Evolutionary conservation across 2,329 filamentous ascomycete genomes (phyloP), one percentile per base, ranked within the genome.

Genomic region (Zopfia rhizophila): DNA sequence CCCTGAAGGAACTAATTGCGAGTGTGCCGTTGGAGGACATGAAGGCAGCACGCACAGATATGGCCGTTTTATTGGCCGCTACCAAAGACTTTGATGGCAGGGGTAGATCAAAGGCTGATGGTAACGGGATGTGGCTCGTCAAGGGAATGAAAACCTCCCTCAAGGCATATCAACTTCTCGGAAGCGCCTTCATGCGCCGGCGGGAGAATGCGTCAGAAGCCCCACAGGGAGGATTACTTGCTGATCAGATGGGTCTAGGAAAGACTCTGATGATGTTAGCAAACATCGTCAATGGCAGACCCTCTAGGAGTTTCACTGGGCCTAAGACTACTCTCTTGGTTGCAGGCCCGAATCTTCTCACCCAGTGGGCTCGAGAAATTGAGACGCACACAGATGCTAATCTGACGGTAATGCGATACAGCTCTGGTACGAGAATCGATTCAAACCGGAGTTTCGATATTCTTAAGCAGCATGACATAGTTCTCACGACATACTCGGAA

Each of bases 171-270:
- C 84, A 87, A 40, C 52, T 85, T 0, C 67, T 79, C 0, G 81
- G 77, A 0, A 73, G 70, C 0, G 70, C 75, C 0, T 86, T 82
- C 69, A 85, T 86, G 82, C 56, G 80, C 0, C 56, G 65, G 3
- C 72, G 79, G 3, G 84, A 87, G 57, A 67, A 73, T 3, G 67
- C 50, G 1, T 7, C 16, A 0, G 25, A 65, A 0, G 43, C 61
- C 22, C 81, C 75, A 0, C 58, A 37, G 11, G 76, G 76, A 3
- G 74, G 74, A 6, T 62, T 77, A 23, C 58, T 76, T 29, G 72
- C 72, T 0, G 73, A 76, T 45, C 64, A 72, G 32, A 75, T 75
- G 73, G 73, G 73, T 5, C 53, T 75, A 2, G 73, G 72, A 0
- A 75, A 74, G 48, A 74, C 72, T 1, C 45, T 75, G 1, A 72